Base-by-base conservation (phyloP, 202 grass and related monocot genomes). In the Thinopyrum obtusiflorum region DNA sequence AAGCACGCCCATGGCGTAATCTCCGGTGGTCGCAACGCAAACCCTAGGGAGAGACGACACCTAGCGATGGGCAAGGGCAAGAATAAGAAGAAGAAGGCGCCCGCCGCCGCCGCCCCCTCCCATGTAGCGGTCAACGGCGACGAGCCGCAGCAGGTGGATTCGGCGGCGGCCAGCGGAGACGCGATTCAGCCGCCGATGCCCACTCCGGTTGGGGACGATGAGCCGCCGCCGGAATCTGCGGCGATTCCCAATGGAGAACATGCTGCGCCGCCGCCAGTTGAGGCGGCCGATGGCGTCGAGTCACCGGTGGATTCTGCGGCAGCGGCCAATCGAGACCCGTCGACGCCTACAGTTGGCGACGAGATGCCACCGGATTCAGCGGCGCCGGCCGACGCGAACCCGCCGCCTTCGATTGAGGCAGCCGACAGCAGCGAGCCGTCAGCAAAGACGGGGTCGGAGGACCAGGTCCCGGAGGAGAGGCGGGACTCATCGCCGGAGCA, bases 401-500 rank as follows among this genome's bases (percentile, higher is more conserved):
- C 21, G 3, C 49, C 80, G 21, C 66, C 31, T 14, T 73, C 40
- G 39, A 31, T 20, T 18, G 42, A 49, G 42, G 12, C 12, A 7
- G 28, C 31, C 6, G 21, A 18, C 27, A 39, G 62, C 18, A 6
- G 27, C 28, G 10, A 29, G 44, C 25, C 24, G 44, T 51, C 20
- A 4, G 68, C 26, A 27, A 12, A 32, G 9, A 23, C 17, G 39
- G 62, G 17, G 15, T 9, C 36, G 10, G 24, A 24, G 42, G 40
- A 44, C 20, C 31, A 6, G 11, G 61, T 27, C 39, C 20, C 7
- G 8, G 27, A 20, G 40, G 60, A 10, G 23, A 63, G n/a, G 84
- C 18, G 57, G 47, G 72, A 80, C 20, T 15, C 60, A 4, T 88
- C 79, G 60, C 20, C 83, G 15, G 85, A 81, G 64, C 32, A 2